Base-by-base conservation (phyloP, 352 stramenopile genomes). In the Globisporangium yorkense region DNA sequence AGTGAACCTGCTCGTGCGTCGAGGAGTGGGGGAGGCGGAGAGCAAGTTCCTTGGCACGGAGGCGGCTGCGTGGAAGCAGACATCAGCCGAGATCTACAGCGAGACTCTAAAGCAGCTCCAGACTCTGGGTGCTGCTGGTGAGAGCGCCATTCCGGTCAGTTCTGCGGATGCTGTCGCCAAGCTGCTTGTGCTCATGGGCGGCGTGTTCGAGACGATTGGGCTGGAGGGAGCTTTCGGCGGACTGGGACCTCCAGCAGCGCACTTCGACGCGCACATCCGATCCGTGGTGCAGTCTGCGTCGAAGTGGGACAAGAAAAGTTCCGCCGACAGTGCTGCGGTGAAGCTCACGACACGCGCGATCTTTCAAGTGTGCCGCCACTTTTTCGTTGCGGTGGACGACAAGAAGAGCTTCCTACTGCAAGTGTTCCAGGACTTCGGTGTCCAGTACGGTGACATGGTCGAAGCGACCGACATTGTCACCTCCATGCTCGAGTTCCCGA, bases 381-480 rank as follows among this genome's bases (percentile, higher is more conserved):
- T 89, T 59, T 84, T 88, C 45, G 35, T 75, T 16, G 60, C 69
- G 50, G 70, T 72, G 8, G 35, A 58, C 1, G 75, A 88, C 51
- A 92, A 92, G 61, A 88, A 86, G 47, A 51, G 67, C 18, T 89
- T 89, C 57, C 53, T 92, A 51, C 57, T 88, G 47, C 69, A 87
- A 35, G 61, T 92, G 31, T 88, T 92, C 56, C 68, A 83, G 50
- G 77, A 89, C 51, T 79, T 82, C 35, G 68, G 60, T 12, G 76
- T 92, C 20, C 82, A 88, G 58, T 89, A 83, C 24, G 77, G 82
- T 21, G 74, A 89, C 48, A 76, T 89, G 65, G 29, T 56, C 12
- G 74, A 88, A 16, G 74, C 75, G 1, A 79, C 74, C 4, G 63
- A 74, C 7, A 75, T 92, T 13, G 79, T 92, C 43, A 67, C 74